phyloP scores from a whole-genome alignment of 2,329 filamentous ascomycete genomes.

The Botrytis fabae region DNA sequence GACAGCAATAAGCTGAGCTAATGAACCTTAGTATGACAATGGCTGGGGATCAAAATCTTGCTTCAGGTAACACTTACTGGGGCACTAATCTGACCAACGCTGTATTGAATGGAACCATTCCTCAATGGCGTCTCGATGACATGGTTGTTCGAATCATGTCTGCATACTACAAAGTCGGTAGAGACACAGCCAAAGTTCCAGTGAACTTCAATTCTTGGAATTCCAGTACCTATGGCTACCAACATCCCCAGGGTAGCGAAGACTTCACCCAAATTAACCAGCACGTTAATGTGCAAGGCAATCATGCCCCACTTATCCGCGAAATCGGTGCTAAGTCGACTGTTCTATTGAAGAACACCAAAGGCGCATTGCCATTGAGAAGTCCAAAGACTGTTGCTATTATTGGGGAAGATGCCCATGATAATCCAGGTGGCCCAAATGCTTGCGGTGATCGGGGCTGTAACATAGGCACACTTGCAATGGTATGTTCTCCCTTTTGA shows the following conservation, averaged over 20 bases:
- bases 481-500: slow-evolving; percentile 48
- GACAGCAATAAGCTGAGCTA: not conserved
- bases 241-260: slow-evolving; percentile 63
- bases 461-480: slow-evolving; percentile 51
- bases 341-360: slow-evolving; percentile 63
- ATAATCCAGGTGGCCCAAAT: slow-evolving; percentile 60
- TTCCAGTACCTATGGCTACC: slow-evolving; percentile 67
- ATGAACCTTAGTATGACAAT: slow-evolving; percentile 65
- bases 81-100: slow-evolving; percentile 84
- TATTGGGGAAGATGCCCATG: slow-evolving; percentile 51
- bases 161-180: slow-evolving; percentile 61
- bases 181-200: slow-evolving; percentile 43
- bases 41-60: slow-evolving; percentile 79
- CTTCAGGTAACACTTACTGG: slow-evolving; percentile 63
- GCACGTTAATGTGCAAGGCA: slow-evolving; percentile 75
- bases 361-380: slow-evolving; percentile 51
- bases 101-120: slow-evolving; percentile 85
- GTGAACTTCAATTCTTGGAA: slow-evolving; percentile 93
- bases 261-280: slow-evolving; percentile 70
- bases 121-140: slow-evolving; percentile 85
- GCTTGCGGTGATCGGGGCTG: slow-evolving; percentile 59
- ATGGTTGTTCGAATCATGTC: slow-evolving; percentile 85
- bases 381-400: slow-evolving; percentile 43
- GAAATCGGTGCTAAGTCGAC: slow-evolving; percentile 55
- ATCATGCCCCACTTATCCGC: slow-evolving; percentile 75